phyloP scores from a whole-genome alignment of 768 basidiomycete species.

The Rickenella mellea region DNA sequence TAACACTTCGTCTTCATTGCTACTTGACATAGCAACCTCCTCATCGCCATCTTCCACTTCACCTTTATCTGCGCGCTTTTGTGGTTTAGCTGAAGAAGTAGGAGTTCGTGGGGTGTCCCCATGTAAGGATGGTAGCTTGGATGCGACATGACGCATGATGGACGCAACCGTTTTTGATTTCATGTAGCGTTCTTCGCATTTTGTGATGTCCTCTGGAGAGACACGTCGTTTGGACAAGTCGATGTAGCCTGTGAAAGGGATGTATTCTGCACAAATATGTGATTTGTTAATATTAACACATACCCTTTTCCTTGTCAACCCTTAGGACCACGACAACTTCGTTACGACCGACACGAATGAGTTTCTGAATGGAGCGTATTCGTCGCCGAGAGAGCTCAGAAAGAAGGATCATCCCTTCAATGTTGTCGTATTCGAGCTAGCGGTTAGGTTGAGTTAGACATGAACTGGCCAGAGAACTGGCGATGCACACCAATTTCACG shows the following conservation, averaged over 20 bases:
- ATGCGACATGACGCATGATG: constrained; percentile 85
- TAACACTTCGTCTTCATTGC: constrained; percentile 69
- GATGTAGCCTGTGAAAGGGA: constrained; percentile 70
- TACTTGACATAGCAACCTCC: constrained; percentile 25
- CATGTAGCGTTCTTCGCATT: constrained; percentile 97
- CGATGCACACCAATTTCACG: constrained; percentile 78
- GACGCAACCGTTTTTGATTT: constrained; percentile 95
- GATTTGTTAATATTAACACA: constrained; percentile 12
- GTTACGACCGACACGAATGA: constrained; percentile 94
- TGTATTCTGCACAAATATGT: not conserved
- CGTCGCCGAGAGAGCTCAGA: constrained; percentile 94
- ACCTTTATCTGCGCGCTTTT: constrained; percentile 32
- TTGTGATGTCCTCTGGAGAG: constrained; percentile 95
- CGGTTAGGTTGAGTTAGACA: not conserved
- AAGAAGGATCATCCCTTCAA: constrained; percentile 99
- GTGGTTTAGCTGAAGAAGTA: constrained; percentile 29
- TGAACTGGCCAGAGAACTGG: not conserved
- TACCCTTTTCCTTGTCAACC: constrained; percentile 98
- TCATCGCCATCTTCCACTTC: constrained; percentile 36
- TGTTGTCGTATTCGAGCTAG: constrained; percentile 97
- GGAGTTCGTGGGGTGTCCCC: constrained; percentile 21
- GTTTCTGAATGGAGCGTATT: constrained; percentile 94
- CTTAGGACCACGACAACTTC: constrained; percentile 97
- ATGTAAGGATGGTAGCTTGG: constrained; percentile 52
- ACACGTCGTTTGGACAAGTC: constrained; percentile 98